Base-by-base conservation (phyloP, 2,329 filamentous ascomycete genomes). In the Penicillium griseofulvum region DNA sequence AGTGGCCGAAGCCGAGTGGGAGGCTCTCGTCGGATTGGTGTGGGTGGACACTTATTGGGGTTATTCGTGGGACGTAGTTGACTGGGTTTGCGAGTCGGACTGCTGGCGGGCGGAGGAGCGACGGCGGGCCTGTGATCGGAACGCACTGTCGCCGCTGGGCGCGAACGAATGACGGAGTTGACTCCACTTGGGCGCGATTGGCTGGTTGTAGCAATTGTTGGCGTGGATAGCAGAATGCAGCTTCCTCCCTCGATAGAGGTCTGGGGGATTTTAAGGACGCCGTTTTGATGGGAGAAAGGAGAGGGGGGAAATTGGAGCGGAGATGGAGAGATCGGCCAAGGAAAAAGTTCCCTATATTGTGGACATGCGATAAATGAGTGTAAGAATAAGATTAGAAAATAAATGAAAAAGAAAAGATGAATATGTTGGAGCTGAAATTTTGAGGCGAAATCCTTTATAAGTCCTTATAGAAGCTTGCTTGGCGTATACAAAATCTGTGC, bases 81-180 rank as follows among this genome's bases (percentile, higher is more conserved):
- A 83, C 77, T 36, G 83, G 83, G 68, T 85, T 85, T 74, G 83
- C 84, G 58, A 86, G 78, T 54, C 82, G 77, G 51, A 81, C 79
- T 33, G 80, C 74, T 52, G 78, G 74, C 31, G 72, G 70, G 39
- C 69, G 65, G 53, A 63, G 66, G 56, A 60, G 59, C 61, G 57
- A 64, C 53, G 63, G 60, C 49, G 62, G 59, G 49, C 58, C 60
- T 47, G 62, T 50, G 47, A 62, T 42, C 36, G 62, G 63, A 29
- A 63, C 63, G 57, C 63, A 65, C 57, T 63, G 60, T 58, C 62
- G 63, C 49, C 60, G 63, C 61, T 55, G 56, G 45, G 58, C 57
- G 54, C 61, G 60, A 56, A 43, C 43, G 52, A 63, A 63, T 33
- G 54, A 44, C 49, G 60, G 42, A 55, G 52, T 55, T 46, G 56